A percentile compares a stretch with the other conserved stretches of the same genome.
phyloP scores from a whole-genome alignment of 202 grass and related monocot species.

The Carex sylvatica region DNA sequence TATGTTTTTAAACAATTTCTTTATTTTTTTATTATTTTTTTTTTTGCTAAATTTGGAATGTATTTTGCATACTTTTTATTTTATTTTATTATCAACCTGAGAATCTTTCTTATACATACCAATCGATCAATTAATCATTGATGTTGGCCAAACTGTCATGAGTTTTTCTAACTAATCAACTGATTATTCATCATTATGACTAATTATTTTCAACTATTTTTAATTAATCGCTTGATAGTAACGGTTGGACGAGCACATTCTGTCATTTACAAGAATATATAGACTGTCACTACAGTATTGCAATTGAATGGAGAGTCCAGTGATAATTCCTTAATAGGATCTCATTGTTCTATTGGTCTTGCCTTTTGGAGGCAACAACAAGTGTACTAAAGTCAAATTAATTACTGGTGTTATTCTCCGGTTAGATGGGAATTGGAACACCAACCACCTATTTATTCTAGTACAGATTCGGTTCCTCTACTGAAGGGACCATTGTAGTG shows the following conservation, averaged over 20 bases:
- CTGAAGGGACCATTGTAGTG: not conserved
- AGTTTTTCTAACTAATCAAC: too few species aligned
- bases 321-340: not conserved
- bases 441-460: constrained; percentile 6
- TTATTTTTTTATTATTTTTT: not conserved
- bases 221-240: too few species aligned
- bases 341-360: not conserved
- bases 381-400: not conserved
- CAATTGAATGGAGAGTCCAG: constrained; percentile 1
- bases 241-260: fast-evolving
- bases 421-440: constrained; percentile 7
- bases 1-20: not conserved
- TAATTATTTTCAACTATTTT: too few species aligned
- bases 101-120: not conserved
- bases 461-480: not conserved
- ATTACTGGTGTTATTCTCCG: not conserved
- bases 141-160: too few species aligned
- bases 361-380: constrained; percentile 14
- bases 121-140: too few species aligned
- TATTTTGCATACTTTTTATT: not conserved
- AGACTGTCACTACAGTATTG: not conserved
- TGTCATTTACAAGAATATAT: not conserved
- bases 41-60: not conserved
- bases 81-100: not conserved
- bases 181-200: too few species aligned